Conservation (phyloP, 164 flowering plant species). For the Taxillus chinensis region DNA sequence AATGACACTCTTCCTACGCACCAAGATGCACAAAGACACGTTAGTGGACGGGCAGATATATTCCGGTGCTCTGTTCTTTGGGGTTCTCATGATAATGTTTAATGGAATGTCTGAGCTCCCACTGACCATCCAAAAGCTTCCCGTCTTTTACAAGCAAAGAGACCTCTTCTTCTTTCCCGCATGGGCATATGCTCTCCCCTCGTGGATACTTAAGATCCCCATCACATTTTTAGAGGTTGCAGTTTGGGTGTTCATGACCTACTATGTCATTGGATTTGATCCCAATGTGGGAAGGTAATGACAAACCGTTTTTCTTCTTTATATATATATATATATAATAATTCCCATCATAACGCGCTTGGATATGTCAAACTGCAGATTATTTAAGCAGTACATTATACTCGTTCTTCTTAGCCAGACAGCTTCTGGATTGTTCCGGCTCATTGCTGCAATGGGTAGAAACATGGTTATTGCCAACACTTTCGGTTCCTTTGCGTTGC, state of each 20-base stretch:
- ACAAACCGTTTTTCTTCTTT: not conserved
- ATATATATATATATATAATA: not conserved
- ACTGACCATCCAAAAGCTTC: slow-evolving; percentile 34
- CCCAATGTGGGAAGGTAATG: slow-evolving; percentile 26
- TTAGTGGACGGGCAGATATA: slow-evolving; percentile 28
- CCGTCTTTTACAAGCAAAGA: slow-evolving; percentile 60
- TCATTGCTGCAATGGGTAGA: slow-evolving; percentile 24
- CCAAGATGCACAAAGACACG: slow-evolving; percentile 19
- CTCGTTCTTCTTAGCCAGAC: slow-evolving; percentile 24
- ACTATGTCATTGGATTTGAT: slow-evolving; percentile 37
- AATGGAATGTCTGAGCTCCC: slow-evolving; percentile 40
- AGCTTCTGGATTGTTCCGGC: slow-evolving; percentile 32
- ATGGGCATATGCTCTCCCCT: slow-evolving; percentile 48
- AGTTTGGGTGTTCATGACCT: slow-evolving; percentile 28
- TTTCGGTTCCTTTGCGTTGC: slow-evolving; percentile 23
- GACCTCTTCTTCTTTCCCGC: slow-evolving; percentile 47
- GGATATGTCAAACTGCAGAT: slow-evolving; percentile 20
- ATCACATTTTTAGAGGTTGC: slow-evolving; percentile 23
- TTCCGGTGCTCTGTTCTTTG: slow-evolving; percentile 37
- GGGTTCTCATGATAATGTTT: slow-evolving; percentile 18
- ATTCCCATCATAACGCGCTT: not conserved
- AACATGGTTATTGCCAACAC: slow-evolving; percentile 29
- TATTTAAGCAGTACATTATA: slow-evolving; percentile 28
- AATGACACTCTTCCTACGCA: slow-evolving; percentile 27
- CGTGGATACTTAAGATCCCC: slow-evolving; percentile 30